Conservation (phyloP, 2,329 filamentous ascomycete genomes). For the Aspergillus fischeri region DNA sequence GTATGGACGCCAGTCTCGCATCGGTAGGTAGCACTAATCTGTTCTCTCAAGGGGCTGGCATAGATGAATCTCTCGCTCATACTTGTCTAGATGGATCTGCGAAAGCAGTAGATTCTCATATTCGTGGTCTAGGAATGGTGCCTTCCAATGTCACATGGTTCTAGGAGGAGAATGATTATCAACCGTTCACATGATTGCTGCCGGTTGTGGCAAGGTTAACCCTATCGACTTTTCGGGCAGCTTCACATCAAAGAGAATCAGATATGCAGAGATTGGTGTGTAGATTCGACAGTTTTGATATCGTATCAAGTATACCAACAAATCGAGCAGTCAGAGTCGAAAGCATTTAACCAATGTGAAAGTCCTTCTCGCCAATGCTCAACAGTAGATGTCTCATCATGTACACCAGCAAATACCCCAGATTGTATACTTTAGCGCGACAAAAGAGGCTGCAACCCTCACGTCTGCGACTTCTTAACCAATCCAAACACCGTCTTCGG, state of each 20-base stretch:
- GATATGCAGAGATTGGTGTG: not conserved
- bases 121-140: not conserved
- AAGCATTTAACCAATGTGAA: not conserved
- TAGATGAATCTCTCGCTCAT: not conserved
- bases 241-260: slow-evolving; percentile 1
- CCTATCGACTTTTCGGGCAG: slow-evolving; percentile 3
- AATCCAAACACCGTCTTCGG: slow-evolving; percentile 39
- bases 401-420: not conserved
- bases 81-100: not conserved
- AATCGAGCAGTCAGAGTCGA: not conserved
- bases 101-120: not conserved
- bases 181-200: slow-evolving; percentile 10
- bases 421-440: not conserved
- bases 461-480: slow-evolving; percentile 8
- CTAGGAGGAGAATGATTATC: not conserved
- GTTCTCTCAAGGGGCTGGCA: not conserved
- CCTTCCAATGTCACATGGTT: slow-evolving; percentile 10
- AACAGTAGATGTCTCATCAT: not conserved
- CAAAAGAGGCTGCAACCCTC: not conserved
- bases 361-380: not conserved
- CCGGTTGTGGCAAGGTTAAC: slow-evolving; percentile 3
- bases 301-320: not conserved
- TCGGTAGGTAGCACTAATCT: not conserved
- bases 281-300: not conserved
- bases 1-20: not conserved